These are phyloP conservation scores for Polyporus tsugae DNA, from an alignment of 1,284 basidiomycete species.

Conservation along the genomic window DNA sequence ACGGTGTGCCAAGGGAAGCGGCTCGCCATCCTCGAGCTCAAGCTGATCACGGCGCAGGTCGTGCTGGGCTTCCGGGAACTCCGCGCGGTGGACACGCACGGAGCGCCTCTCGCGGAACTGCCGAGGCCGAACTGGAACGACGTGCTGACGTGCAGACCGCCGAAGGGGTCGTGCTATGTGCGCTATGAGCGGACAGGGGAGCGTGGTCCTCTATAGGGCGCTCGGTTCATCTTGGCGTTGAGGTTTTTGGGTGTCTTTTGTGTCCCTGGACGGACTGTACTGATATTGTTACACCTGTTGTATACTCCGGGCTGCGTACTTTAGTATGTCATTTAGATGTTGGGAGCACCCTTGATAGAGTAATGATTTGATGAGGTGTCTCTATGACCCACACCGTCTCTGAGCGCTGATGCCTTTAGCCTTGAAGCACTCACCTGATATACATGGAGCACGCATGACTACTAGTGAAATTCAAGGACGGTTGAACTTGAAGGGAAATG, in stretches of 20 bases:
- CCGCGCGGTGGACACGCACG: constrained; percentile 58
- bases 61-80: constrained; percentile 63
- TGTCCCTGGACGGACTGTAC: neutral
- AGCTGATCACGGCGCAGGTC: constrained; percentile 70
- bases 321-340: constrained; percentile 8
- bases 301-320: constrained; percentile 4
- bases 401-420: too few relatives aligned
- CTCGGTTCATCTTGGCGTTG: neutral
- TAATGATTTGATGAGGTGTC: neutral
- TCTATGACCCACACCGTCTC: too few relatives aligned
- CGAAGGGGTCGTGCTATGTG: constrained; percentile 59
- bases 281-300: constrained; percentile 1
- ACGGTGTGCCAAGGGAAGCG: constrained; percentile 74
- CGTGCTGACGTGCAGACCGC: constrained; percentile 68
- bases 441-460: too few relatives aligned
- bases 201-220: neutral
- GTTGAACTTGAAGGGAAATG: too few relatives aligned
- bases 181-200: constrained; percentile 31
- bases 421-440: too few relatives aligned
- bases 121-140: constrained; percentile 82
- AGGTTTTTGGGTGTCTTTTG: neutral
- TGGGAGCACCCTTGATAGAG: neutral
- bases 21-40: constrained; percentile 74
- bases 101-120: constrained; percentile 50
- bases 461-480: too few relatives aligned